Evolutionary conservation across 768 basidiomycete genomes (phyloP).

Genomic region (Lyophyllum decastes): DNA sequence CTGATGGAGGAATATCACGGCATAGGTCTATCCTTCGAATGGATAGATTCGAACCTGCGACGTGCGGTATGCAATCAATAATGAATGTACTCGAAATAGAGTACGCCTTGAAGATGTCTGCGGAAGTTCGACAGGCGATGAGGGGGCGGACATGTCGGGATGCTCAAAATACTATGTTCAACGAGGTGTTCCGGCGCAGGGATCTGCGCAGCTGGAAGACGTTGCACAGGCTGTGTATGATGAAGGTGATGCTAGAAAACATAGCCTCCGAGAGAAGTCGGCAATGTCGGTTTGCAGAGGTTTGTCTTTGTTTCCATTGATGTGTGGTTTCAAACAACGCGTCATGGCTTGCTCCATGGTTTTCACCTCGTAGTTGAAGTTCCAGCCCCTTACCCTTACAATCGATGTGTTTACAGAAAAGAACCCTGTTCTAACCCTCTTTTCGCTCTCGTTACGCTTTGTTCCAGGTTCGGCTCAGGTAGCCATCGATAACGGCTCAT

Average conservation of each 20-base stretch:
- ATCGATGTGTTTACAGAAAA: background rate
- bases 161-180: background rate
- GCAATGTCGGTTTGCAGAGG: background rate
- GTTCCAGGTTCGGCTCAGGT: background rate
- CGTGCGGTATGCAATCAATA: background rate
- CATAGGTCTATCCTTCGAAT: background rate
- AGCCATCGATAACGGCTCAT: background rate
- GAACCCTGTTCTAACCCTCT: background rate
- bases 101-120: background rate
- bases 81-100: background rate
- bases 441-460: background rate
- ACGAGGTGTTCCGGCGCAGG: background rate
- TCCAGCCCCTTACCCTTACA: background rate
- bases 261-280: background rate
- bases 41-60: background rate
- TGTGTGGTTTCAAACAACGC: conserved; percentile 7
- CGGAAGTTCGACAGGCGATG: background rate
- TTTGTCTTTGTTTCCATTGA: background rate
- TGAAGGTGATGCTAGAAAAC: background rate
- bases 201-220: background rate
- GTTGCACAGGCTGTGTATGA: background rate
- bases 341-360: background rate
- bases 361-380: background rate
- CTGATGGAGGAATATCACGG: background rate
- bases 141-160: background rate